phyloP scores from a whole-genome alignment of 2,329 filamentous ascomycete species.

The Botryotinia globosa region DNA sequence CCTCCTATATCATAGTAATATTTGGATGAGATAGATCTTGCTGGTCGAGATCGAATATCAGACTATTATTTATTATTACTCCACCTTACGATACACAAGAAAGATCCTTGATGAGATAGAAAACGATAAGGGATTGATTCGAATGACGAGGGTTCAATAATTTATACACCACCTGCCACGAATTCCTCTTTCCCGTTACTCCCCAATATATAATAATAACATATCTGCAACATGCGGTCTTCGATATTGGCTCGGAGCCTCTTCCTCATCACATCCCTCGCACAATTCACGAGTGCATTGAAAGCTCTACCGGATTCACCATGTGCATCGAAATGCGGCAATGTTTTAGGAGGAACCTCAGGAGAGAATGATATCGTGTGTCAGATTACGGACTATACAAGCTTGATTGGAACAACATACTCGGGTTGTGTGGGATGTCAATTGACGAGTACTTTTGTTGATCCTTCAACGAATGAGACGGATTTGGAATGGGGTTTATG shows the following conservation, averaged over 20 bases:
- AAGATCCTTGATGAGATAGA: not conserved
- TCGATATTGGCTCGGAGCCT: constrained; percentile 25
- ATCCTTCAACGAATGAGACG: constrained; percentile 43
- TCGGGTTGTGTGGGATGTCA: constrained; percentile 34
- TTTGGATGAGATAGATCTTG: constrained; percentile 25
- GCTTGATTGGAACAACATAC: constrained; percentile 27
- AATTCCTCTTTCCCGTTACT: not conserved
- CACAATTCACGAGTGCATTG: constrained; percentile 27
- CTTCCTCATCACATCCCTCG: constrained; percentile 27
- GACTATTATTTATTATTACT: not conserved
- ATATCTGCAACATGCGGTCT: constrained; percentile 29
- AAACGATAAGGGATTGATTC: constrained; percentile 8
- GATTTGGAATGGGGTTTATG: constrained; percentile 56
- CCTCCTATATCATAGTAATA: not conserved
- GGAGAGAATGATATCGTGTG: constrained; percentile 35
- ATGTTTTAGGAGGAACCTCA: constrained; percentile 31
- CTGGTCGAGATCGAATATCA: constrained; percentile 27
- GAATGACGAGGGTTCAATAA: constrained; percentile 18
- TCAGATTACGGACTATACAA: constrained; percentile 24
- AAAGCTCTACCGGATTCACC: constrained; percentile 30
- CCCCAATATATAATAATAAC: constrained; percentile 7
- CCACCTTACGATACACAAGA: constrained; percentile 7
- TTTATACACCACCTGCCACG: constrained; percentile 4
- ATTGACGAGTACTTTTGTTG: constrained; percentile 46
- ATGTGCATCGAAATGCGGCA: constrained; percentile 36